Base-by-base conservation (phyloP, 306 rosid species). In the Clitoria ternatea region DNA sequence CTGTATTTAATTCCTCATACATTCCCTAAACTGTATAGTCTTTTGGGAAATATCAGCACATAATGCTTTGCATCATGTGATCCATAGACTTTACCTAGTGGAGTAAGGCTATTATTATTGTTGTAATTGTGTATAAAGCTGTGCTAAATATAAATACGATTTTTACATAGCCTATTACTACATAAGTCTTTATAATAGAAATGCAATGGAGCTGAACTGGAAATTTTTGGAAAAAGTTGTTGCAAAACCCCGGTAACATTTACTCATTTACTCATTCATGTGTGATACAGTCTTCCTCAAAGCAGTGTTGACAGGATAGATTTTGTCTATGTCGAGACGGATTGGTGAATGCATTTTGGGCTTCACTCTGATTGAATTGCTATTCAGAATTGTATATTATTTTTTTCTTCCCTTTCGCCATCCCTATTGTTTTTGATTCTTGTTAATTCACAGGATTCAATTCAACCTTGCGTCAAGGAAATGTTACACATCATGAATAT, bases 391-490 rank as follows among this genome's bases (percentile, higher is more conserved):
- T 30, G 13, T 33, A 4, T 44, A 23, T 33, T 59, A 4, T 1
- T 12, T 13, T 2, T 35, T 23, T 4, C 2, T 14, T 12, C 29
- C 8, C n/a, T 48, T 3, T 43, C n/a, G 3, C n/a, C 19, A 3
- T 37, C 35, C 6, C 36, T 20, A 24, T 18, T 20, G 5, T 37
- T 57, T 20, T 62, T 5, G 59, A 39, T 70, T 77, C 70, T 75
- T 82, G 30, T 66, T 48, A 29, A 47, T 61, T 36, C 67, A 37
- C 84, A 93, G 98, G 98, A 80, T 93, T 93, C 80, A 93, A 90
- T 76, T 88, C 98, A 63, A 93, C 98, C 70, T 83, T 93, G 68
- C 97, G 98, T 18, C 96, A 93, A 81, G 98, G 98, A 73, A 90
- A 90, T 81, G 61, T 93, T 55, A 93, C 98, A 7, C 98, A 93